A percentile compares a stretch with the other conserved stretches of the same genome.
Conservation (phyloP, 495 filamentous ascomycete species). For the Cladorrhinum samala region DNA sequence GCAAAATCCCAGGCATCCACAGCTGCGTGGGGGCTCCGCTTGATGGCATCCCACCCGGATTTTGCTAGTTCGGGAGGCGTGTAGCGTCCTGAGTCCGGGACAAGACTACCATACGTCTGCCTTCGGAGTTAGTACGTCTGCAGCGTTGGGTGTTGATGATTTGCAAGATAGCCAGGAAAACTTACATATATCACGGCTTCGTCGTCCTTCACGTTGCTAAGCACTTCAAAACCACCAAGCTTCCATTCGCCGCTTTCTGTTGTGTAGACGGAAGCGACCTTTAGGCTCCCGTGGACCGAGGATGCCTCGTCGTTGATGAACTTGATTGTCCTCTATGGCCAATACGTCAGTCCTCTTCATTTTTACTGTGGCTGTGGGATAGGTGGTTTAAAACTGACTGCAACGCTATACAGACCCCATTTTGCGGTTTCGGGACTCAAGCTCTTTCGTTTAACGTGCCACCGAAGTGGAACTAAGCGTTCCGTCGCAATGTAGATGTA, state of each 20-base stretch:
- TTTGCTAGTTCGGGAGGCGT: slow-evolving; percentile 81
- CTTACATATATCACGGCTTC: slow-evolving; percentile 81
- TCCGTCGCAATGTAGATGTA: slow-evolving; percentile 96
- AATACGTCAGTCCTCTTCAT: slow-evolving; percentile 13
- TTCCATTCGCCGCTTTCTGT: slow-evolving; percentile 98
- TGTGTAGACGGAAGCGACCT: slow-evolving; percentile 78
- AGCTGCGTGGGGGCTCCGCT: slow-evolving; percentile 72
- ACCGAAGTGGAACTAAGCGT: slow-evolving; percentile 72
- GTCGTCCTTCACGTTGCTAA: slow-evolving; percentile 94
- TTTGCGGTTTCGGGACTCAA: slow-evolving; percentile 84
- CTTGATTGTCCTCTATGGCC: slow-evolving; percentile 70
- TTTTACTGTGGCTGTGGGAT: no score
- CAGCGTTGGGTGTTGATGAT: not conserved
- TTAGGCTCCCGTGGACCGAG: slow-evolving; percentile 81
- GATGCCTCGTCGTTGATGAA: slow-evolving; percentile 93
- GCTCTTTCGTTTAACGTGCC: slow-evolving; percentile 79
- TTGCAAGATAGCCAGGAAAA: not conserved
- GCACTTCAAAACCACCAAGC: slow-evolving; percentile 82
- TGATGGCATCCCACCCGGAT: slow-evolving; percentile 80
- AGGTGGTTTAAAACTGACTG: slow-evolving; percentile 54
- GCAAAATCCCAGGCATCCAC: slow-evolving; percentile 85
- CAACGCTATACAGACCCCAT: slow-evolving; percentile 86
- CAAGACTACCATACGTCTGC: slow-evolving; percentile 76
- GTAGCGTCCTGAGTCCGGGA: slow-evolving; percentile 76
- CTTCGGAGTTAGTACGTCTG: slow-evolving; percentile 7